Evolutionary conservation across 768 basidiomycete species (phyloP).

Genomic region (Termitomyces sp.): DNA sequence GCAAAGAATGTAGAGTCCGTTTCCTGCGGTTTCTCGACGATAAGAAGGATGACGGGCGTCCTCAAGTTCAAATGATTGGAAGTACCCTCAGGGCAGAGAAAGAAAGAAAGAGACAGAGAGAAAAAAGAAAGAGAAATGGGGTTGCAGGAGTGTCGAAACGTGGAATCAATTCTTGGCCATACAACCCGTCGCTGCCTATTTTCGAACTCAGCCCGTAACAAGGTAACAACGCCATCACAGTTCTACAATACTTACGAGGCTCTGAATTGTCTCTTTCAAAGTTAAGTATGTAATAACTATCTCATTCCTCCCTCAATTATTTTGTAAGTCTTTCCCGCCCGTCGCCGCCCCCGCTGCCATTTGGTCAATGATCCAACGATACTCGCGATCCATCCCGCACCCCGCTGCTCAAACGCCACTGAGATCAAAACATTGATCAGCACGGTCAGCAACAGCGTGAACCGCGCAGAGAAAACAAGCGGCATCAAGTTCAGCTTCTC

Average conservation of each 20-base stretch:
- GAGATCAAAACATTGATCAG: conserved; percentile 70
- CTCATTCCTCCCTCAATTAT: conserved; percentile 74
- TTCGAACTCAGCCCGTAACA: conserved; percentile 26
- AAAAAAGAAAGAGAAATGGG: conserved; percentile 26
- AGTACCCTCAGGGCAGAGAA: conserved; percentile 43
- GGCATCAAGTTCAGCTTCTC: conserved; percentile 74
- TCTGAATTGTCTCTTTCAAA: background rate
- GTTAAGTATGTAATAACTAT: conserved; percentile 20
- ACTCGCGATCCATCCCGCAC: conserved; percentile 54
- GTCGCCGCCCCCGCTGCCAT: conserved; percentile 44
- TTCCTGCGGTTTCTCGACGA: conserved; percentile 51
- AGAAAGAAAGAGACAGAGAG: conserved; percentile 24
- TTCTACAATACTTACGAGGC: background rate
- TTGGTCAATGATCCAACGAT: conserved; percentile 46
- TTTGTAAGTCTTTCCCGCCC: conserved; percentile 79
- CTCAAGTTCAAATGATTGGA: conserved; percentile 40
- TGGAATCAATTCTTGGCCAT: conserved; percentile 13
- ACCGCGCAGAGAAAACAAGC: conserved; percentile 66
- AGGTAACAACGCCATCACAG: conserved; percentile 16
- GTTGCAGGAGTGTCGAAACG: conserved; percentile 13
- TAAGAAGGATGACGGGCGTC: conserved; percentile 30
- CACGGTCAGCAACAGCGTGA: conserved; percentile 66
- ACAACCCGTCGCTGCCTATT: conserved; percentile 1
- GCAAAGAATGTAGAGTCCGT: conserved; percentile 38
- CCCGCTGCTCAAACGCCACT: conserved; percentile 77